Evolutionary conservation across 2,329 filamentous ascomycete species (phyloP).

Genomic region (Cercospora sp.): DNA sequence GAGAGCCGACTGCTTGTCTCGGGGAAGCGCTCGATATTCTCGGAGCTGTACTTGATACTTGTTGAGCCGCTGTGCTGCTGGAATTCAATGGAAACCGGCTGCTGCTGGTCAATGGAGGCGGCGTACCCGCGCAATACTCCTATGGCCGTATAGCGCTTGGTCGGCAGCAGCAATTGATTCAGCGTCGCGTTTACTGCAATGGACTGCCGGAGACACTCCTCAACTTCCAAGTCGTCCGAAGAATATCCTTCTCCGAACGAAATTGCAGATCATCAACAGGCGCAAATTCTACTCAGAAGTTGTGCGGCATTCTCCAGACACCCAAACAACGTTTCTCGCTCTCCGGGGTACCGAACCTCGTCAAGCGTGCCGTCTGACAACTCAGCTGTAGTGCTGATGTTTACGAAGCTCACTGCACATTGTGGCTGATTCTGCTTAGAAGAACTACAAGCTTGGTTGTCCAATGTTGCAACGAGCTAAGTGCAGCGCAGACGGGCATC

Average conservation of each 20-base stretch:
- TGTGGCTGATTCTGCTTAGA: neutral
- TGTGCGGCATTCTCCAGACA: neutral
- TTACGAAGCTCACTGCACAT: neutral
- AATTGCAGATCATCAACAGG: neutral
- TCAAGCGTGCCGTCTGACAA: neutral
- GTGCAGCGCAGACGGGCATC: neutral
- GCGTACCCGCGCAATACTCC: neutral
- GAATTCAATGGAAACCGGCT: neutral
- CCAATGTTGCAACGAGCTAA: neutral
- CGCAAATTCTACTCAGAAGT: neutral
- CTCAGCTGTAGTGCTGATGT: neutral
- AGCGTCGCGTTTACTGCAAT: neutral
- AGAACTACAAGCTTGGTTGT: neutral
- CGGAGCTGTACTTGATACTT: neutral
- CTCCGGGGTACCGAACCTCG: neutral
- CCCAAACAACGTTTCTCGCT: neutral
- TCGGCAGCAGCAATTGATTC: neutral
- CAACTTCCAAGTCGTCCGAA: neutral
- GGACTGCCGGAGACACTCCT: neutral
- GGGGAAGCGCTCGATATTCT: neutral
- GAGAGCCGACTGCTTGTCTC: neutral
- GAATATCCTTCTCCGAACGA: neutral
- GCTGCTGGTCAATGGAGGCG: neutral
- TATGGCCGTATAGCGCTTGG: neutral
- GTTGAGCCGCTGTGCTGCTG: neutral